Percentiles rank a stretch among this genome's conserved stretches.
Conservation (phyloP, 2,329 filamentous ascomycete species). For the Hypoxylon sp. region DNA sequence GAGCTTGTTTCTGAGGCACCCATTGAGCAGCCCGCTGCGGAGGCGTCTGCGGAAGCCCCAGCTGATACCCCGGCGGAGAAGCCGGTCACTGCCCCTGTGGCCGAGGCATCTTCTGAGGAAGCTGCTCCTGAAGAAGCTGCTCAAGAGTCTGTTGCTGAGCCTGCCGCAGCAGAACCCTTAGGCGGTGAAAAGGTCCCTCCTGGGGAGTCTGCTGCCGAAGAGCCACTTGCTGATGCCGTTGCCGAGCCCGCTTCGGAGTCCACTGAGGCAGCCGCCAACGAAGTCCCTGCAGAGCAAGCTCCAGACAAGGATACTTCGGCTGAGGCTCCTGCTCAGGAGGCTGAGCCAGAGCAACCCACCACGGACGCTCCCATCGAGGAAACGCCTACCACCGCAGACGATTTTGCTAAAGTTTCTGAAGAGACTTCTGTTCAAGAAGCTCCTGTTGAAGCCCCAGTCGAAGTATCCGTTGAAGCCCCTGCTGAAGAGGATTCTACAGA, state of each 20-base stretch:
- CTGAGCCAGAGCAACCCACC: neutral
- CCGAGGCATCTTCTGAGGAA: slow-evolving; percentile 16
- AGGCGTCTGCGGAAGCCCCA: neutral
- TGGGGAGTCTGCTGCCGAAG: neutral
- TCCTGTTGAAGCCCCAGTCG: neutral
- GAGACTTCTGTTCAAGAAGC: slow-evolving; percentile 2
- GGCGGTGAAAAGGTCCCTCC: neutral
- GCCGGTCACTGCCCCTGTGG: slow-evolving; percentile 12
- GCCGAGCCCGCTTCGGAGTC: neutral
- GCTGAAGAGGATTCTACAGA: no score
- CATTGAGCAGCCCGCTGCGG: neutral
- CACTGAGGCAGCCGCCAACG: neutral
- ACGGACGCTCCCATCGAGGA: neutral
- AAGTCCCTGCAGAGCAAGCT: neutral
- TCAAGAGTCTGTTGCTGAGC: neutral
- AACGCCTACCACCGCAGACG: neutral
- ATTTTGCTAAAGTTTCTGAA: no score
- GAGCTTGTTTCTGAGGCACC: neutral
- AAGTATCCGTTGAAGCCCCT: neutral
- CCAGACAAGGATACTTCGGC: neutral
- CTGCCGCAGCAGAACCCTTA: neutral
- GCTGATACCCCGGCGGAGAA: neutral
- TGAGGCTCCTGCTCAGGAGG: neutral
- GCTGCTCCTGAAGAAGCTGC: slow-evolving; percentile 3
- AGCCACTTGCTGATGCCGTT: neutral